Base-by-base conservation (phyloP, 805 yeast genomes). In the Clavispora carvajalis region DNA sequence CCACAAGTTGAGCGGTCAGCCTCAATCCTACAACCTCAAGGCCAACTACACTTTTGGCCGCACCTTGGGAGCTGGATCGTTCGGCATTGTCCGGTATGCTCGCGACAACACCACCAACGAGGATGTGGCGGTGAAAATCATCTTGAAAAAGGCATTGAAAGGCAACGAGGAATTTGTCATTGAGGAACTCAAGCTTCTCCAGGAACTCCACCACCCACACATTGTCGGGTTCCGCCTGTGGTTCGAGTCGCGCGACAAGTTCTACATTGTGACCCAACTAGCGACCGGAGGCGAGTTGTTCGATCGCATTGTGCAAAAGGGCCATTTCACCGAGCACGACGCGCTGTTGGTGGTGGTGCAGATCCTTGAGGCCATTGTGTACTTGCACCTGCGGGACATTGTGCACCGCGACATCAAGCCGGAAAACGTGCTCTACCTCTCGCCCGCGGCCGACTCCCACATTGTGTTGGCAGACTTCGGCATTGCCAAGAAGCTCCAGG, bases 281-380 rank as follows among this genome's bases (percentile, higher is more conserved):
- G 97, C 97, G 18, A 83, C 89, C 2, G 99, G 99, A 22, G 99
- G 99, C 37, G 99, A 91, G 61, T 67, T 91, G 43, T 91, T 91
- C 57, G 96, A 90, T 47, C 69, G 97, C 39, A 88, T 91, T 47
- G 74, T 89, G 30, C 69, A 78, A 36, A 71, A 80, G 53, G 96
- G 97, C 11, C 74, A 81, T 40, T 91, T 88, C 62, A 86, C 96
- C 5, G 99, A 91, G 60, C 72, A 71, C 46, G 96, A 90, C 59
- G 98, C 97, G 1, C 81, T 85, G 9, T 64, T 69, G 40, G 82
- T 89, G 36, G 69, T 90, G 11, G 71, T 73, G 29, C 95, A 91
- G 55, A 73, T 90, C 51, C 63, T 89, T 34, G 74, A 77, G 36
- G 97, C 97, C 1, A 71, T 91, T 22, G 74, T 73, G 38, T 93